Conservation (phyloP, 768 basidiomycete genomes). For the Butyriboletus loyo region DNA sequence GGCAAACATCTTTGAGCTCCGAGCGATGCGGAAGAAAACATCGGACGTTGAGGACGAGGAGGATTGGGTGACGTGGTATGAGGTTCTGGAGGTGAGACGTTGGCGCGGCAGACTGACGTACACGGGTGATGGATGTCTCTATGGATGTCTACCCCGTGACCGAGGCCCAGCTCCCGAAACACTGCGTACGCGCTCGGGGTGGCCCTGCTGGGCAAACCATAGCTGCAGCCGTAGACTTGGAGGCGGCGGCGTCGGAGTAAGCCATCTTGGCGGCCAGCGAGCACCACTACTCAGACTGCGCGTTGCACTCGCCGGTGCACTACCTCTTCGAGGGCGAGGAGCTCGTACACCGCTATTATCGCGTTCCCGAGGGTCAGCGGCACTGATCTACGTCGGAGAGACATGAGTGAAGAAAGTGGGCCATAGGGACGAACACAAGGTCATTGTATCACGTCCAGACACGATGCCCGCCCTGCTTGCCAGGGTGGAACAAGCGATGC, state of each 20-base stretch:
- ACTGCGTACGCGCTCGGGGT: background rate
- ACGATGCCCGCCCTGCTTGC: background rate
- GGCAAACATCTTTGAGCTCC: too few relatives aligned
- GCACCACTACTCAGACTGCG: background rate
- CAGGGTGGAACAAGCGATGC: background rate
- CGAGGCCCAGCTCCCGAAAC: background rate
- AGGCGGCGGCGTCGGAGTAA: too few relatives aligned
- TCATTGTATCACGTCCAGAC: background rate
- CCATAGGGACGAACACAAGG: background rate
- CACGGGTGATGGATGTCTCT: too few relatives aligned
- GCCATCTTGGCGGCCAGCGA: background rate
- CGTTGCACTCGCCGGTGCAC: background rate
- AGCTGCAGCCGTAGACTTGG: too few relatives aligned
- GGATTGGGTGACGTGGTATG: too few relatives aligned
- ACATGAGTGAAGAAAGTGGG: constrained; percentile 2
- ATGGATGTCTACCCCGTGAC: background rate
- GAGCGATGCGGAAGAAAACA: too few relatives aligned
- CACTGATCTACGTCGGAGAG: constrained; percentile 2
- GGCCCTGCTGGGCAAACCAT: too few relatives aligned
- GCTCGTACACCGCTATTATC: background rate
- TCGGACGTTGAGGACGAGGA: too few relatives aligned
- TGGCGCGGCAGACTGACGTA: background rate
- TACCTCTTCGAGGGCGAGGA: background rate
- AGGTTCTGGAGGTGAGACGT: too few relatives aligned
- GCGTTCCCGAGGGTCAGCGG: background rate